Evolutionary conservation across 1,284 basidiomycete genomes (phyloP), one percentile per base, ranked within the genome.

Genomic region (Pholiota adiposa): DNA sequence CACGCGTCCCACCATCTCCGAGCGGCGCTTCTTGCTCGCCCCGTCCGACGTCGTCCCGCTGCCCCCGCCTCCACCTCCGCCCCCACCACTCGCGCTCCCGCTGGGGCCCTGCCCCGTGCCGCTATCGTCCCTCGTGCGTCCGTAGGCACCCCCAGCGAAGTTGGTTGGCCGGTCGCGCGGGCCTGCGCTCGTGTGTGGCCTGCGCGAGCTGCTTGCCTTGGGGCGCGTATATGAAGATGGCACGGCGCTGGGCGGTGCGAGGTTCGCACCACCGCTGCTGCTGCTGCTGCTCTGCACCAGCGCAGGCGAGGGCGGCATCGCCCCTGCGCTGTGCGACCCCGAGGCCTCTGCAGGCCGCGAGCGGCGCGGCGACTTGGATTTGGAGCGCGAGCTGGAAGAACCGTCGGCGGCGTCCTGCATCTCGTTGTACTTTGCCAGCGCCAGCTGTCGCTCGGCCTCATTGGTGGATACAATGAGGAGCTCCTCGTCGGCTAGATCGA

Each of bases 401-500:
- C n/a, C n/a, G 54, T 70, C 55, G 55, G 60, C 51, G 38, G 68
- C 67, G 61, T 74, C 74, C 38, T 73, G 67, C 58, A 77, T 69
- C 60, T 88, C 85, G 34, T 77, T 78, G 72, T 84, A 88, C 72
- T 84, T 86, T 33, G 84, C 78, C 54, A 83, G 70, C n/a, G 89
- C 90, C 53, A 86, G 75, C 60, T 83, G 81, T 18, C 90, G 83
- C 69, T 92, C 88, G 14, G 83, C 75, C 56, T 86, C 85, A 69
- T 87, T 91, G 1, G 88, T 89, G 16, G 86, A 82, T 19, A 89
- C 83, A 51, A 91, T 75, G 9, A 78, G 73, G 41, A 92, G 73
- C 68, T 92, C 89, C 65, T 83, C 80, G 60, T 90, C 87, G 34
- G 82, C 83, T 27, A 92, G 82, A 60, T 92, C 89, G 51, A 90